Base-by-base conservation (phyloP, 1,284 basidiomycete genomes). In the Peniophora sp. region DNA sequence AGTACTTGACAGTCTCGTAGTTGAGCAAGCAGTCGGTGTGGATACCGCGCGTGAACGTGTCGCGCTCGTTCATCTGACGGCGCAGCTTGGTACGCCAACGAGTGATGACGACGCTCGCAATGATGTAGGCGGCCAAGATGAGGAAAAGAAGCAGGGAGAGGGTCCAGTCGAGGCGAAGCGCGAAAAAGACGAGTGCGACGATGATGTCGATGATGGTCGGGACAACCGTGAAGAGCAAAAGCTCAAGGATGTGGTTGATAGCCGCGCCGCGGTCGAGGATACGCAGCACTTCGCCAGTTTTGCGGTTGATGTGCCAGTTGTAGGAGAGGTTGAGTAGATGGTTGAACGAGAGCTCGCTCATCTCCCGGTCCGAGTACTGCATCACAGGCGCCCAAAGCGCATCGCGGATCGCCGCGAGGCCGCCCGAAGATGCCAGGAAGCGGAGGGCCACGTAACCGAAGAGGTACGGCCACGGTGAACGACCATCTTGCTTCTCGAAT, bases 1-100 rank as follows among this genome's bases (percentile, higher is more conserved):
- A 92, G 67, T 89, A 90, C 64, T 90, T 90, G 56, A 92, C 86
- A 11, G 87, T 84, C 68, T 91, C 90, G 61, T 91, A 85, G 66
- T 92, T 87, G 59, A 92, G 75, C 44, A 89, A 68, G 59, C 81
- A 83, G 62, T 91, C 89, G 3, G 88, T 88, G 61, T 92, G 84
- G 49, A 90, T 89, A 14, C 82, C 85, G 45, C 87, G 79, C 12
- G 82, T 87, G 23, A 83, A 64, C 17, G 84, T 65, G 66, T 89
- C 87, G 45, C 80, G 78, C 38, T 89, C 86, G 61, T 87, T 89
- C 86, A 89, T 89, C 62, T 79, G 70, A 19, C 86, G 74, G 50
- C 86, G 74, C 17, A 89, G 66, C 57, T 78, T 78, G 1, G 85
- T 89, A 19, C 88, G 75, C 80, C 83, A 87, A 44, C 72, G 70